phyloP scores from a whole-genome alignment of 768 basidiomycete genomes.

The Termitomyces sp. region DNA sequence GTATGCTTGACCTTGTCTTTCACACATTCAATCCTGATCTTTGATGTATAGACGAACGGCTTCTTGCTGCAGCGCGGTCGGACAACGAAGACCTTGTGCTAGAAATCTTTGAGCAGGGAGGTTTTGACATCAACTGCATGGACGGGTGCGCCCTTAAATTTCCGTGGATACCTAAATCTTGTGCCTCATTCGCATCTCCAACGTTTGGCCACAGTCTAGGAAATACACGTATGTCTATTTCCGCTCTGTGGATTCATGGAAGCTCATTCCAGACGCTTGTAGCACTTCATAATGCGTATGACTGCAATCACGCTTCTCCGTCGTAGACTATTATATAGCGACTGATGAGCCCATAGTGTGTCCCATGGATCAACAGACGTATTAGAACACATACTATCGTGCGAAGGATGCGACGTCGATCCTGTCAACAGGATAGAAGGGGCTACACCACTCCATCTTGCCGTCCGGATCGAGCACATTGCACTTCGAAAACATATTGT shows the following conservation, averaged over 20 bases:
- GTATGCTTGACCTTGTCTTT: background rate
- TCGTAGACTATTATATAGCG: background rate
- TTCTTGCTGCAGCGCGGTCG: constrained; percentile 65
- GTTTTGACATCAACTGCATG: constrained; percentile 67
- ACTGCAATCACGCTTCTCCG: background rate
- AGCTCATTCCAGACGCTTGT: background rate
- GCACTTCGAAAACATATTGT: constrained; percentile 52
- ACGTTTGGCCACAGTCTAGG: constrained; percentile 44
- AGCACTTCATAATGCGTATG: constrained; percentile 71
- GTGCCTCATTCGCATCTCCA: background rate
- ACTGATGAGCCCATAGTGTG: constrained; percentile 29
- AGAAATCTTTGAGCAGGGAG: constrained; percentile 49
- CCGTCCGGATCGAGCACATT: constrained; percentile 47
- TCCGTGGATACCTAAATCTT: background rate
- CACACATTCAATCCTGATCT: background rate
- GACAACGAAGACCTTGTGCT: constrained; percentile 68
- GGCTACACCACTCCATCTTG: constrained; percentile 78
- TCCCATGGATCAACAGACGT: constrained; percentile 53
- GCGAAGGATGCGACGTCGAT: constrained; percentile 80
- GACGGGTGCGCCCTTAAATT: constrained; percentile 58
- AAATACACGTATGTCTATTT: constrained; percentile 60
- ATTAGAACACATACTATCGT: constrained; percentile 65
- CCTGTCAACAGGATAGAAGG: constrained; percentile 62
- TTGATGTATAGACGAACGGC: constrained; percentile 50
- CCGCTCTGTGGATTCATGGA: background rate